phyloP scores from a whole-genome alignment of 345 rosid genomes.

The Arabidopsis arenosa region DNA sequence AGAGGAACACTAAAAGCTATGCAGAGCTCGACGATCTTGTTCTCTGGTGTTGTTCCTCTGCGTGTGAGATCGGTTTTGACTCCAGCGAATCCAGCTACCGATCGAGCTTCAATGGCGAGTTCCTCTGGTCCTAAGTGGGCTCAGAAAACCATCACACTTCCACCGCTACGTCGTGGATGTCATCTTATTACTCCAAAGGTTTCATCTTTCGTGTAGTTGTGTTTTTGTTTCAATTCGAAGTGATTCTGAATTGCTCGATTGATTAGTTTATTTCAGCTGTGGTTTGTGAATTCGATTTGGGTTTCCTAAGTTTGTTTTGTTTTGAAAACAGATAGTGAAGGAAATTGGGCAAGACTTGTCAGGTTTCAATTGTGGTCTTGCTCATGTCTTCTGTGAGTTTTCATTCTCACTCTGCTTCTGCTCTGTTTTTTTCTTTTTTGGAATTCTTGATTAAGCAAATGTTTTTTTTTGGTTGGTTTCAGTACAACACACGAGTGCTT shows the following conservation, averaged over 20 bases:
- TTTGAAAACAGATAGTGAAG: conserved; percentile 66
- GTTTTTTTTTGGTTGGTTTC: not conserved
- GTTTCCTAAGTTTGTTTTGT: not conserved
- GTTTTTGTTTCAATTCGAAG: not conserved
- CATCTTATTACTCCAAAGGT: conserved; percentile 94
- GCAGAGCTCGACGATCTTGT: conserved; percentile 50
- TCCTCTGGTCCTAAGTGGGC: conserved; percentile 79
- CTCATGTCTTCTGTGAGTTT: conserved; percentile 81
- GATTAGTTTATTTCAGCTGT: not conserved
- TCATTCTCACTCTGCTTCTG: not conserved
- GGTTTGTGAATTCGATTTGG: not conserved
- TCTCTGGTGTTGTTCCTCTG: conserved; percentile 34
- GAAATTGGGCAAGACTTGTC: conserved; percentile 67
- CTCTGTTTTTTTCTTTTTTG: not conserved
- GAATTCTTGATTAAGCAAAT: not conserved
- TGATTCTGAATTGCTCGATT: not conserved
- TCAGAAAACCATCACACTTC: conserved; percentile 84
- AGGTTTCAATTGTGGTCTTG: conserved; percentile 88
- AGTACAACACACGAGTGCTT: conserved; percentile 98
- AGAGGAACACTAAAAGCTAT: conserved; percentile 26
- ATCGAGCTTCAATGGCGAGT: conserved; percentile 57
- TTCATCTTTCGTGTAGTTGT: not conserved
- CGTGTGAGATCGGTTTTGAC: conserved; percentile 53
- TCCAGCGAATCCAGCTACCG: conserved; percentile 47
- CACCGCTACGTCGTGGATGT: conserved; percentile 84